Percentiles rank a stretch among this genome's conserved stretches.
These are phyloP conservation scores for Agaricales sp. DNA, from an alignment of 1,284 basidiomycete genomes.

Conservation along the genomic window DNA sequence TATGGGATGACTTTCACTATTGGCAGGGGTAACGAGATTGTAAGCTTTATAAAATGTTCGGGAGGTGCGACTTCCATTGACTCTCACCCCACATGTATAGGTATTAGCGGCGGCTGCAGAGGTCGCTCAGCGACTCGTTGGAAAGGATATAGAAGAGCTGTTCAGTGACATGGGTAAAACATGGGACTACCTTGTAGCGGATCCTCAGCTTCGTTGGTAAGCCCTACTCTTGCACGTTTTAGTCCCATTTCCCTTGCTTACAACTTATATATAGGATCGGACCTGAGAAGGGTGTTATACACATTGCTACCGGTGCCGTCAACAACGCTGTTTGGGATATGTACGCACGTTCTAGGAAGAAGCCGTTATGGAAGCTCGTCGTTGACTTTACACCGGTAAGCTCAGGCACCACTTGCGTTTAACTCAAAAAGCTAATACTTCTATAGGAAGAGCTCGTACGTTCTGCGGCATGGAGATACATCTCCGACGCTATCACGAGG, in stretches of 20 bases:
- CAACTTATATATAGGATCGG: constrained; percentile 48
- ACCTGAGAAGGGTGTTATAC: constrained; percentile 82
- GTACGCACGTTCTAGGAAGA: constrained; percentile 65
- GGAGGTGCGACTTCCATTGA: no score
- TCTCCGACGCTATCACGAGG: constrained; percentile 86
- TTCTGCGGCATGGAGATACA: constrained; percentile 83
- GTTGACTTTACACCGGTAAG: constrained; percentile 74
- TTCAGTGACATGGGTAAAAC: constrained; percentile 85
- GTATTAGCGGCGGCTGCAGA: constrained; percentile 75
- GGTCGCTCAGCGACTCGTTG: constrained; percentile 72
- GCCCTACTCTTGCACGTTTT: constrained; percentile 17
- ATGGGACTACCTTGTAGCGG: constrained; percentile 72
- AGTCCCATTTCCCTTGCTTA: constrained; percentile 1
- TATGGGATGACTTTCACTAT: constrained; percentile 98
- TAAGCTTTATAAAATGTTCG: no score
- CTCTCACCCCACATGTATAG: constrained; percentile 27
- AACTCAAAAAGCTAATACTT: background rate
- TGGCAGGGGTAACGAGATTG: constrained; percentile 90
- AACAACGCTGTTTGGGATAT: constrained; percentile 80
- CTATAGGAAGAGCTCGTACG: constrained; percentile 76
- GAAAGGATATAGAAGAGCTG: constrained; percentile 75
- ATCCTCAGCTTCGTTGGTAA: constrained; percentile 84
- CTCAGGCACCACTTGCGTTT: constrained; percentile 2
- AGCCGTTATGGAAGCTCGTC: constrained; percentile 81
- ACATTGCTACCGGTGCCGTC: constrained; percentile 74